Conservation (phyloP, 768 basidiomycete species). For the Suillus occidentalis region DNA sequence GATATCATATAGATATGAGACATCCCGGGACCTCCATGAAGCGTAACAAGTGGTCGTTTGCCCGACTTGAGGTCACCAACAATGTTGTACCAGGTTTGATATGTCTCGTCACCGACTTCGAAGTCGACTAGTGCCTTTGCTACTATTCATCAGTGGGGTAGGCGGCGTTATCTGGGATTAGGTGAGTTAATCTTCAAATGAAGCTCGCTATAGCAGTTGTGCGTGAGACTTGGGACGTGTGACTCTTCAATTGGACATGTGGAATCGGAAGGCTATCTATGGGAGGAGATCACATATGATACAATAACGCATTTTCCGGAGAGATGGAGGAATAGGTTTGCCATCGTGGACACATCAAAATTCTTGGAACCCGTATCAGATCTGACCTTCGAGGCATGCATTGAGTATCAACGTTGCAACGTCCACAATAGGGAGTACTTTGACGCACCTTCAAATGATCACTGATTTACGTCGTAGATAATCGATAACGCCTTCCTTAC, state of each 20-base stretch:
- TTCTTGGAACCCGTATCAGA: neutral
- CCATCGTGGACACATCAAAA: neutral
- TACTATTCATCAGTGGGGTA: constrained; percentile 19
- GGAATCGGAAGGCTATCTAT: neutral
- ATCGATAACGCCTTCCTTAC: neutral
- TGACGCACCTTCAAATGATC: neutral
- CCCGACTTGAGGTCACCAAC: constrained; percentile 39
- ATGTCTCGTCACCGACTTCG: constrained; percentile 20
- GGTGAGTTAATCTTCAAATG: neutral
- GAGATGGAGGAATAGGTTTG: neutral
- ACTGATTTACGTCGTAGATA: neutral
- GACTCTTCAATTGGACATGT: neutral
- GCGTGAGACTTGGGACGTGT: neutral
- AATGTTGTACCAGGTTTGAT: constrained; percentile 46
- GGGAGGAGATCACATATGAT: neutral
- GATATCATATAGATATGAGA: constrained; percentile 43
- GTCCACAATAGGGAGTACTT: neutral
- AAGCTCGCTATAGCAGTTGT: neutral
- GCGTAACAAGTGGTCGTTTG: constrained; percentile 36
- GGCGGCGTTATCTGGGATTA: neutral
- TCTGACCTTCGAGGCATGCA: neutral
- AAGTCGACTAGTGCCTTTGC: constrained; percentile 24
- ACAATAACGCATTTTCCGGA: neutral
- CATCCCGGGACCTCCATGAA: constrained; percentile 51
- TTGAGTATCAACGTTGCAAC: neutral